Evolutionary conservation across 176 grass and related monocot genomes (phyloP).

Genomic region (Microstegium vimineum): DNA sequence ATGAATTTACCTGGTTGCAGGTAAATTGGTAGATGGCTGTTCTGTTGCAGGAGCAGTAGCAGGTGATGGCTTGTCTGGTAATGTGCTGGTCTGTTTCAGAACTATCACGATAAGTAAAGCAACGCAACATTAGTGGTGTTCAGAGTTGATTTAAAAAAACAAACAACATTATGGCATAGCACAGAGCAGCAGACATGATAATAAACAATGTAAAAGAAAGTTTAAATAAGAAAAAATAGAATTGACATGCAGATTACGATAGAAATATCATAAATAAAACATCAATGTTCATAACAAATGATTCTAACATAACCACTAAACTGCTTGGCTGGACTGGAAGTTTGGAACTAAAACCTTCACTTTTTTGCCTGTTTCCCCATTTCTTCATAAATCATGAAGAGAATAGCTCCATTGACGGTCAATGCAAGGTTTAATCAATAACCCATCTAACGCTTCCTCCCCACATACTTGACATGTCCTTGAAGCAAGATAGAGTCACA

Average conservation of each 20-base stretch:
- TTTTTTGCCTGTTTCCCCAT: not conserved
- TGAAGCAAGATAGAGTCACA: not conserved
- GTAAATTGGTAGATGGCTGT: slow-evolving; percentile 49
- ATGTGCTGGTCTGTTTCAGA: slow-evolving; percentile 77
- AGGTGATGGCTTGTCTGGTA: slow-evolving; percentile 67
- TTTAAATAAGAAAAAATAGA: slow-evolving; percentile 3
- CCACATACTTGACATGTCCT: not conserved
- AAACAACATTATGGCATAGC: not conserved
- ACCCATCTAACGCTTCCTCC: not conserved
- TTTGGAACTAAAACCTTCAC: not conserved
- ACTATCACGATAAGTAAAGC: slow-evolving; percentile 42
- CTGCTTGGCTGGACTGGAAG: not conserved
- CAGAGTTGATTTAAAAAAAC: slow-evolving; percentile 14
- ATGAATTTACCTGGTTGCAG: slow-evolving; percentile 47
- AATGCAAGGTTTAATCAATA: not conserved
- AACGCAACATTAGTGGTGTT: slow-evolving; percentile 18
- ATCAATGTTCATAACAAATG: not conserved
- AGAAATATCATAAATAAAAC: slow-evolving; percentile 1
- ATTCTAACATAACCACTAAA: not conserved
- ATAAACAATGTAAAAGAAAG: slow-evolving; percentile 7
- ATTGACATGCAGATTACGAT: not conserved
- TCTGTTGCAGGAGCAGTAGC: slow-evolving; percentile 44
- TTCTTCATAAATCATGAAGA: not conserved
- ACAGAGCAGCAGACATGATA: not conserved
- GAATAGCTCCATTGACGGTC: not conserved